Conservation (phyloP, 768 basidiomycete species). For the Kwoniella sp. region DNA sequence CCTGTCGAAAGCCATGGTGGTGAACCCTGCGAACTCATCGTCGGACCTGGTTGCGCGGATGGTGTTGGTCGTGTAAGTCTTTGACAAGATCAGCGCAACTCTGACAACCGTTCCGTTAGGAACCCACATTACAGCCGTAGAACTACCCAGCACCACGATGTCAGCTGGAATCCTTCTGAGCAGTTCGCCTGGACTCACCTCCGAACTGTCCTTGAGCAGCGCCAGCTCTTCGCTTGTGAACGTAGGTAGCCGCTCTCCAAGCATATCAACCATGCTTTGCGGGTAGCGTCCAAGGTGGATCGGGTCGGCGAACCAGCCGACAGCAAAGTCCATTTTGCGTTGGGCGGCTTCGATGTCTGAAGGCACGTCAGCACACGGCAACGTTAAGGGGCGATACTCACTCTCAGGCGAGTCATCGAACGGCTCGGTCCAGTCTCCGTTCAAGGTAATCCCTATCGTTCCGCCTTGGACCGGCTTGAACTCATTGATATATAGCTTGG, state of each 20-base stretch:
- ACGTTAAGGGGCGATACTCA: constrained; percentile 50
- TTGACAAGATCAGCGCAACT: neutral
- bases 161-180: neutral
- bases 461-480: constrained; percentile 64
- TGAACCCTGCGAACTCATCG: constrained; percentile 30
- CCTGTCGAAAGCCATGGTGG: constrained; percentile 22
- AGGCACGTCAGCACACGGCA: neutral
- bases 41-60: constrained; percentile 28
- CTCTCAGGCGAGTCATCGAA: constrained; percentile 67
- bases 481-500: constrained; percentile 63
- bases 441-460: constrained; percentile 72
- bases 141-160: constrained; percentile 11
- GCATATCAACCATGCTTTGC: constrained; percentile 35
- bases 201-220: constrained; percentile 44
- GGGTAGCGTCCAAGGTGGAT: constrained; percentile 72
- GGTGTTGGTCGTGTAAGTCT: constrained; percentile 39
- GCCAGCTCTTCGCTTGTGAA: constrained; percentile 41
- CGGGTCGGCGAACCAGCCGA: constrained; percentile 61
- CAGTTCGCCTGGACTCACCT: constrained; percentile 24
- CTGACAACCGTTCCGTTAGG: neutral
- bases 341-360: constrained; percentile 66
- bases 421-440: constrained; percentile 71
- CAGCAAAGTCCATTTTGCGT: constrained; percentile 66
- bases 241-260: constrained; percentile 41
- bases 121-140: constrained; percentile 30